phyloP scores from a whole-genome alignment of 805 yeast species.

The Pichia gijzeniarum region DNA sequence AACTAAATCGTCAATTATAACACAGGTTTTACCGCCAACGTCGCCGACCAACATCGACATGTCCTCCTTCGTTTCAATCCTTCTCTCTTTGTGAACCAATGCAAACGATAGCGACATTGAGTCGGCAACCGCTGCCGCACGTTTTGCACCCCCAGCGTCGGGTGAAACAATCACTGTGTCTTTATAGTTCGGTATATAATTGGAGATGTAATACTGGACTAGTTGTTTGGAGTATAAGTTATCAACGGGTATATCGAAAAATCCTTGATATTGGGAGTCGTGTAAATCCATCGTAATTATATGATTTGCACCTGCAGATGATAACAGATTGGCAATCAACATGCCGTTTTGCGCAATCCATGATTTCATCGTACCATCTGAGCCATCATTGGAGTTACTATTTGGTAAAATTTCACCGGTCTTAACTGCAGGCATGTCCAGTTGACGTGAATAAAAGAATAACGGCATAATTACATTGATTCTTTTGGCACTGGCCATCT shows the following conservation, averaged over 20 bases:
- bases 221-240: conserved; percentile 86
- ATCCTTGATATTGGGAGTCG: conserved; percentile 97
- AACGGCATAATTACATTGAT: conserved; percentile 90
- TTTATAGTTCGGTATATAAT: conserved; percentile 68
- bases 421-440: conserved; percentile 80
- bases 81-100: conserved; percentile 87
- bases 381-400: background rate
- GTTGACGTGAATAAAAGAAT: conserved; percentile 94
- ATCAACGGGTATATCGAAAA: conserved; percentile 93
- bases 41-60: conserved; percentile 97
- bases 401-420: conserved; percentile 44
- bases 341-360: conserved; percentile 98
- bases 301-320: conserved; percentile 94
- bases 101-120: conserved; percentile 85
- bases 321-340: conserved; percentile 76
- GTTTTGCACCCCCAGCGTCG: conserved; percentile 98
- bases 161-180: conserved; percentile 93
- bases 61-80: conserved; percentile 29
- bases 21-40: conserved; percentile 78
- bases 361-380: conserved; percentile 48
- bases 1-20: conserved; percentile 87
- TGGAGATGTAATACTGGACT: conserved; percentile 74
- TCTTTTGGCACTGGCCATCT: conserved; percentile 80
- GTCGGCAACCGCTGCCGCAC: conserved; percentile 94
- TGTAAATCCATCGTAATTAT: conserved; percentile 97